These are phyloP conservation scores for Ogataea pignaliae DNA, from an alignment of 805 yeast species.

Conservation along the genomic window DNA sequence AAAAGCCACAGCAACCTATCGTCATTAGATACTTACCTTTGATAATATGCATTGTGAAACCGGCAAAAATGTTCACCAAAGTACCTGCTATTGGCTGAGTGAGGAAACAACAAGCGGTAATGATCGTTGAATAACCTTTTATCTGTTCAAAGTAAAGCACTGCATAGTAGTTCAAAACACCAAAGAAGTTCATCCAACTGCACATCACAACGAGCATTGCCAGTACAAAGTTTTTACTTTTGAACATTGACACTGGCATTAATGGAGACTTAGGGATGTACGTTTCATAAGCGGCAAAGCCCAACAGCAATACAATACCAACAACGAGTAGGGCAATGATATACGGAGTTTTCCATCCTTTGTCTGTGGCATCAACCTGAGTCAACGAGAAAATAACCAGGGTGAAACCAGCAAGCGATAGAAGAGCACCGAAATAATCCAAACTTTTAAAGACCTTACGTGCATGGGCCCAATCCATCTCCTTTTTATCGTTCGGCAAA, in stretches of 20 bases:
- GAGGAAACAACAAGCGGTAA: conserved; percentile 39
- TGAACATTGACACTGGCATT: conserved; percentile 44
- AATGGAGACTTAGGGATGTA: conserved; percentile 39
- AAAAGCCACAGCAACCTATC: conserved; percentile 33
- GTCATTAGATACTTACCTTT: conserved; percentile 36
- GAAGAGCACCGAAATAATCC: conserved; percentile 41
- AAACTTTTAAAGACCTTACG: conserved; percentile 20
- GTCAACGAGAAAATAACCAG: conserved; percentile 41
- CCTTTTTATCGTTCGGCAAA: conserved; percentile 34
- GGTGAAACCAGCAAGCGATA: conserved; percentile 37
- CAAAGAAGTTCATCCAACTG: conserved; percentile 41
- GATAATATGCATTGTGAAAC: conserved; percentile 39
- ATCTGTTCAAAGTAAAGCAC: conserved; percentile 41
- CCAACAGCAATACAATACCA: conserved; percentile 32
- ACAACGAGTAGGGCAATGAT: conserved; percentile 40
- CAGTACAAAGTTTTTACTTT: conserved; percentile 33
- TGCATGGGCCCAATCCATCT: conserved; percentile 23
- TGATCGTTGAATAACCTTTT: conserved; percentile 33
- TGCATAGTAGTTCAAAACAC: conserved; percentile 36
- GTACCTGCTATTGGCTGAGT: conserved; percentile 41
- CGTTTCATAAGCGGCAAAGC: conserved; percentile 34
- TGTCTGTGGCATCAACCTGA: conserved; percentile 36
- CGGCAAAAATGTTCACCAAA: conserved; percentile 41
- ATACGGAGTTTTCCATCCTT: conserved; percentile 43
- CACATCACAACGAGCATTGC: conserved; percentile 34